Evolutionary conservation across 345 rosid genomes (phyloP).

Genomic region (Citrus australasica): DNA sequence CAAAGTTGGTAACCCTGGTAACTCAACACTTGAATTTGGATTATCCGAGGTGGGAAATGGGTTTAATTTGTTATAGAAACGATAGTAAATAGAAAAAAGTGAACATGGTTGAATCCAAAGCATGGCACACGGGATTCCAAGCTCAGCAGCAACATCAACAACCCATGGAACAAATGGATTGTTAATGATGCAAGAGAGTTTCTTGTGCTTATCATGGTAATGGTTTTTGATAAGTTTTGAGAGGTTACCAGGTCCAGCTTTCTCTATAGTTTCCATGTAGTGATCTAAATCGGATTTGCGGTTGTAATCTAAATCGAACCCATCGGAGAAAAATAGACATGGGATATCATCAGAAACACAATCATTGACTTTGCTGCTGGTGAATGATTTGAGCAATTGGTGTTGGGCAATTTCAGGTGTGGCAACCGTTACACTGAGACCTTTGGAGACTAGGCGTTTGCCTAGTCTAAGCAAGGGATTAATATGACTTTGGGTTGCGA

Average conservation of each 20-base stretch:
- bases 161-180: slow-evolving; percentile 56
- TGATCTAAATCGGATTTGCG: slow-evolving; percentile 32
- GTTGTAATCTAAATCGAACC: slow-evolving; percentile 36
- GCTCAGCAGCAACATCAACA: slow-evolving; percentile 34
- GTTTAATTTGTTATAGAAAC: slow-evolving; percentile 30
- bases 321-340: slow-evolving; percentile 44
- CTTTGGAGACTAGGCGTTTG: slow-evolving; percentile 33
- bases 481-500: slow-evolving; percentile 42
- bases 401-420: slow-evolving; percentile 31
- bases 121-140: slow-evolving; percentile 41
- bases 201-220: slow-evolving; percentile 22
- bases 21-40: slow-evolving; percentile 23
- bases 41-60: slow-evolving; percentile 29
- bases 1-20: slow-evolving; percentile 45
- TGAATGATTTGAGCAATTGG: slow-evolving; percentile 26
- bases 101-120: slow-evolving; percentile 60
- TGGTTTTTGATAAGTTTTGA: slow-evolving; percentile 28
- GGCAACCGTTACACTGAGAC: slow-evolving; percentile 38
- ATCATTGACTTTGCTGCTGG: background rate
- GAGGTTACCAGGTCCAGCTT: slow-evolving; percentile 35
- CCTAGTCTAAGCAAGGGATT: slow-evolving; percentile 45
- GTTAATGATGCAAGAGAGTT: slow-evolving; percentile 39
- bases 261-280: slow-evolving; percentile 30
- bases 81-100: slow-evolving; percentile 35
- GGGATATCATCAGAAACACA: slow-evolving; percentile 23